Base-by-base conservation (phyloP, 2,329 filamentous ascomycete species). In the Dactylonectria estremocensis region DNA sequence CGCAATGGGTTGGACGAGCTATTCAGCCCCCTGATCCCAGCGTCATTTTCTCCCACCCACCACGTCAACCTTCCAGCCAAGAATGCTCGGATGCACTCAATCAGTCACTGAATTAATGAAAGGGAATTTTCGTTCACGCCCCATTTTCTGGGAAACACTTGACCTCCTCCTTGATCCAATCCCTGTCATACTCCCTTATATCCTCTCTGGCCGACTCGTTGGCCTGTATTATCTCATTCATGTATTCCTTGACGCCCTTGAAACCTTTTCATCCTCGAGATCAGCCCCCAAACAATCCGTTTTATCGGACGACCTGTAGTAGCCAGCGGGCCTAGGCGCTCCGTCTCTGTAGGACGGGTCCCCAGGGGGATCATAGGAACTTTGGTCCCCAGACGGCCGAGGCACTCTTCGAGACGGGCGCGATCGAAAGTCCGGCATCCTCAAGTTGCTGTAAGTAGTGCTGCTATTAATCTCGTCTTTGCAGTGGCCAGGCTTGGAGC, bases 371-470 rank as follows among this genome's bases (percentile, higher is more conserved):
- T 46, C n/a, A 10, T 20, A 46, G 7, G 45, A 46, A 22, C 20
- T 11, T 9, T 22, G 18, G 7, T 46, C 5, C 18, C n/a, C 31
- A 28, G 33, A 4, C 9, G 35, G 22, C 20, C 33, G 24, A 52
- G 33, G n/a, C 18, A 43, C n/a, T 18, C 24, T 24, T 52, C 22
- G 55, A 52, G 43, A 18, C 18, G 33, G 16, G 18, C 45, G 33
- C 22, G 43, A 40, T 18, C 31, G 18, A 46, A 66, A 61, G 33
- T 66, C 43, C 5, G 63, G 56, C 63, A 66, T 33, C 33, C 52
- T 22, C 33, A 61, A 31, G 40, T 55, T 56, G 11, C 35, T 33
- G 9, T 40, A 56, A 5, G 22, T 33, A 7, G 43, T 54, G 20
- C 49, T 50, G 14, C 50, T 45, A 14, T 61, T 50, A 3, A 2